Base-by-base conservation (phyloP, 805 yeast species). In the Spathaspora boniae region DNA sequence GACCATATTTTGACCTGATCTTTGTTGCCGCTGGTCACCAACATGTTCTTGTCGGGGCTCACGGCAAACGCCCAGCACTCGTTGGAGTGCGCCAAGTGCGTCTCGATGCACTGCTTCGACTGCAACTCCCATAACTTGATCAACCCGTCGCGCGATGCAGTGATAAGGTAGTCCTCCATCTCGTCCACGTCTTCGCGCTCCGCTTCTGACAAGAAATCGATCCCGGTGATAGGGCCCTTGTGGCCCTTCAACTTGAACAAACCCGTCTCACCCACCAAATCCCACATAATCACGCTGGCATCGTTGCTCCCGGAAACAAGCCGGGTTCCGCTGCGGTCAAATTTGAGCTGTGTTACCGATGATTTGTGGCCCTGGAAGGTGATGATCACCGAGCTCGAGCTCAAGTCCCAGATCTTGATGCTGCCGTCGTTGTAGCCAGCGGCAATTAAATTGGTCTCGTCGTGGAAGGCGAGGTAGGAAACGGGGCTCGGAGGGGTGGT, bases 71-170 rank as follows among this genome's bases (percentile, higher is more conserved):
- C 68, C 98, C 98, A 93, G 63, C 96, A 86, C 58, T 93, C 98
- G 40, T 91, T 89, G 16, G 84, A 72, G 55, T 87, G 96, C 0
- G 97, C 96, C 42, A 88, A 79, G 55, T 89, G 97, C 1, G 98
- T 89, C 56, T 93, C 99, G 4, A 88, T 68, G 60, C 97, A 86
- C 56, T 87, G 95, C 54, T 85, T 87, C 4, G 93, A 65, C 50
- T 80, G 82, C 47, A 93, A 61, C 53, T 93, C 98, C 99, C 99
- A 93, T 23, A 93, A 60, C 56, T 93, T 93, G 46, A 93, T 71
- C 32, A 88, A 65, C 0, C 98, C 98, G 55, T 93, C 99, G 53
- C 88, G 89, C 2, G 94, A 76, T 0, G 82, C 78, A 46, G 88
- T 78, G 14, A 88, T 46, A 12, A 93, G 60, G 74, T 83, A 87